phyloP scores from a whole-genome alignment of 345 rosid genomes.

The Populus deltoides region DNA sequence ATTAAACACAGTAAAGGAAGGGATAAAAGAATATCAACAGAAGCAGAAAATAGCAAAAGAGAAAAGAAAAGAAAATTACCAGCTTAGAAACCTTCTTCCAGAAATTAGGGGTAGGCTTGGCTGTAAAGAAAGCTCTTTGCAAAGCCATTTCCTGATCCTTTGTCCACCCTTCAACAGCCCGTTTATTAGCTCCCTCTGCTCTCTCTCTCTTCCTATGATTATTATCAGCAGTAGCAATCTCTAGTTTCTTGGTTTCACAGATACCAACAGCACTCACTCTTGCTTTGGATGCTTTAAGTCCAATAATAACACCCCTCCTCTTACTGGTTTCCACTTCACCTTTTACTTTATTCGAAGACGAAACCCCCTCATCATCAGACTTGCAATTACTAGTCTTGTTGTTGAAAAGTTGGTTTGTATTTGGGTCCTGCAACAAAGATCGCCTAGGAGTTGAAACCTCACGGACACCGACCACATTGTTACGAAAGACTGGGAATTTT shows the following conservation, averaged over 20 bases:
- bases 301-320: not conserved
- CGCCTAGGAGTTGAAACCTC: conserved; percentile 3
- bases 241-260: not conserved
- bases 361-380: not conserved
- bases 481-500: not conserved
- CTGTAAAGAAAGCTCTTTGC: conserved; percentile 67
- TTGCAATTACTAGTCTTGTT: conserved; percentile 1
- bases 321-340: not conserved
- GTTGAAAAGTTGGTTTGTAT: not conserved
- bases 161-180: conserved; percentile 52
- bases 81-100: conserved; percentile 78
- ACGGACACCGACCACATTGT: too few species aligned
- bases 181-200: not conserved
- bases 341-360: not conserved
- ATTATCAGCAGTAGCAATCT: not conserved
- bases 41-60: not conserved
- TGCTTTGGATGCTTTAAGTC: conserved; percentile 1
- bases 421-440: conserved; percentile 5
- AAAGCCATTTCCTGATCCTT: conserved; percentile 63
- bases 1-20: not conserved
- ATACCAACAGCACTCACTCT: not conserved
- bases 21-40: not conserved
- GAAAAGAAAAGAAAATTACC: conserved; percentile 32
- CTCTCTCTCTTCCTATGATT: conserved; percentile 16
- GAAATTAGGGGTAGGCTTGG: conserved; percentile 70